A percentile compares a stretch with the other conserved stretches of the same genome.
Conservation (phyloP, 2,329 filamentous ascomycete genomes). For the Dryadomyces sulphureus region DNA sequence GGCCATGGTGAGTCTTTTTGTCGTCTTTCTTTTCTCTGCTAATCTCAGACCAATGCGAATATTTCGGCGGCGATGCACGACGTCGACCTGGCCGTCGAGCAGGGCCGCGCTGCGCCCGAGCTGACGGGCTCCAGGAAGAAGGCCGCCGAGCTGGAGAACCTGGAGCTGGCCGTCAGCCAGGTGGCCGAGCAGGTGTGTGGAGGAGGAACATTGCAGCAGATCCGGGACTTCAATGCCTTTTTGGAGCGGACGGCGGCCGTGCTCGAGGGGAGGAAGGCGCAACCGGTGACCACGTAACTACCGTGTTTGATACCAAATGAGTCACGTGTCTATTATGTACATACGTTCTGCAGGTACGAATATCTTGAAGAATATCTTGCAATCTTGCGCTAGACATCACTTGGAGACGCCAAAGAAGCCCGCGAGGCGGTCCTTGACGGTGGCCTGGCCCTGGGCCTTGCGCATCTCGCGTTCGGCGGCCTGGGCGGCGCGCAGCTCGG, state of each 20-base stretch:
- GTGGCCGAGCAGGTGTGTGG: slow-evolving; percentile 39
- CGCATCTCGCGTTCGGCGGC: slow-evolving; percentile 37
- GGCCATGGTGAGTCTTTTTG: slow-evolving; percentile 27
- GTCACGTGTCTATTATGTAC: too few relatives aligned
- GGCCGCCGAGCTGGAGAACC: slow-evolving; percentile 35
- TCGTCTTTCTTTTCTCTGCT: not conserved
- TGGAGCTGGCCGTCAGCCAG: slow-evolving; percentile 41
- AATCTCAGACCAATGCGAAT: slow-evolving; percentile 27
- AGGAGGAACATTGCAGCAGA: slow-evolving; percentile 31
- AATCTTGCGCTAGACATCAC: too few relatives aligned
- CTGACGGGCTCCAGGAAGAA: slow-evolving; percentile 28
- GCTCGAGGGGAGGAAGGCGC: slow-evolving; percentile 25
- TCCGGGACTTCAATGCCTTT: slow-evolving; percentile 48
- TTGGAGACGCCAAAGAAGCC: too few relatives aligned
- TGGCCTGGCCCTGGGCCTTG: slow-evolving; percentile 39
- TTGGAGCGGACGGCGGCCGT: slow-evolving; percentile 44
- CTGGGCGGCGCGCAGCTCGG: slow-evolving; percentile 40
- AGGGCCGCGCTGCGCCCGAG: slow-evolving; percentile 28
- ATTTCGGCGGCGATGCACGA: slow-evolving; percentile 47
- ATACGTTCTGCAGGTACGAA: not conserved
- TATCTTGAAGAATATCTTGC: too few relatives aligned
- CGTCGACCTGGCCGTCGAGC: slow-evolving; percentile 38
- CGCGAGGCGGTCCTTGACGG: slow-evolving; percentile 24
- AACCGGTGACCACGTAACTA: too few relatives aligned
- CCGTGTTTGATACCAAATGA: too few relatives aligned